A percentile compares a stretch with the other conserved stretches of the same genome.
Evolutionary conservation across 2,329 filamentous ascomycete species (phyloP).

Genomic region (Lasiodiplodia gonubiensis): DNA sequence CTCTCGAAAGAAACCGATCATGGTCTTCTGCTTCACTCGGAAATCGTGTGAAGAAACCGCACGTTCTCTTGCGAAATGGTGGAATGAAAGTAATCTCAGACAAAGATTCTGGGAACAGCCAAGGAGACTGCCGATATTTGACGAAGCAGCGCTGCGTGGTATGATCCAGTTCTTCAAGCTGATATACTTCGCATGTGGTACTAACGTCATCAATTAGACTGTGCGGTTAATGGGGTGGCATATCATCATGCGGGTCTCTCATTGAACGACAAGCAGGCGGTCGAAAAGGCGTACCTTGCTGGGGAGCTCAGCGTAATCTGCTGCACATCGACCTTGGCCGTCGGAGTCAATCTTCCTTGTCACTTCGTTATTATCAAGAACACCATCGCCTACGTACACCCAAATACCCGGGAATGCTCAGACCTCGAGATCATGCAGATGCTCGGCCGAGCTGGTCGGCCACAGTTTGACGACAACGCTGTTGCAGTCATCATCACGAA

Average conservation of each 20-base stretch:
- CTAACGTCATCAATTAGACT: slow-evolving; percentile 42
- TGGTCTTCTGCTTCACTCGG: slow-evolving; percentile 82
- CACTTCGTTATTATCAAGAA: slow-evolving; percentile 85
- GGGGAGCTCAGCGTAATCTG: slow-evolving; percentile 82
- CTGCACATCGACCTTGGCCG: slow-evolving; percentile 83
- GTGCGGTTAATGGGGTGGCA: slow-evolving; percentile 67
- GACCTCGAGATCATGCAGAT: slow-evolving; percentile 91
- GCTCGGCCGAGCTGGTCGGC: slow-evolving; percentile 81
- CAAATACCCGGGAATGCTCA: slow-evolving; percentile 69
- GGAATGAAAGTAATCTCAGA: slow-evolving; percentile 57
- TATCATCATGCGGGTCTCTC: slow-evolving; percentile 84
- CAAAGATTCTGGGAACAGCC: slow-evolving; percentile 70
- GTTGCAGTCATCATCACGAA: slow-evolving; percentile 81
- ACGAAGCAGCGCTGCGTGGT: slow-evolving; percentile 66
- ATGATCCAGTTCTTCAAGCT: slow-evolving; percentile 32
- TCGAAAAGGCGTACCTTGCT: slow-evolving; percentile 72
- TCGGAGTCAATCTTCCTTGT: slow-evolving; percentile 83
- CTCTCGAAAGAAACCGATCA: slow-evolving; percentile 73
- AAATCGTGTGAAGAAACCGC: slow-evolving; percentile 74
- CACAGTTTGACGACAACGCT: slow-evolving; percentile 80
- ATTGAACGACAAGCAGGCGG: slow-evolving; percentile 63
- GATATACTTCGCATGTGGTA: slow-evolving; percentile 19
- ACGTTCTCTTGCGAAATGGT: slow-evolving; percentile 69
- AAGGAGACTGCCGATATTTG: slow-evolving; percentile 55
- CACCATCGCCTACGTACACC: slow-evolving; percentile 64